Conservation (phyloP, 768 basidiomycete species). For the Zangia roseola region DNA sequence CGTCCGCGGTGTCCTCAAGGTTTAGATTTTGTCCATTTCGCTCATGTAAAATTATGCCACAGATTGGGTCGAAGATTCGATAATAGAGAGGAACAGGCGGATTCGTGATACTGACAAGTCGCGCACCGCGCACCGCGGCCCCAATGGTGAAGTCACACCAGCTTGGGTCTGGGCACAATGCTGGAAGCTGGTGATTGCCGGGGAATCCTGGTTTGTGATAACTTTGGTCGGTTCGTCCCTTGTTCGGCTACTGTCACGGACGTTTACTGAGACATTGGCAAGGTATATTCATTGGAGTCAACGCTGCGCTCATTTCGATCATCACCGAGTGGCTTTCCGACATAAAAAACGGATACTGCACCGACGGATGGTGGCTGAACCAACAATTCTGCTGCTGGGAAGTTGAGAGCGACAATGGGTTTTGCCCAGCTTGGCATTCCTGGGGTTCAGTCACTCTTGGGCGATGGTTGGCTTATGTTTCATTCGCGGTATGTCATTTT, state of each 20-base stretch:
- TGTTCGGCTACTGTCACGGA: not conserved
- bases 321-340: slow-evolving; percentile 97
- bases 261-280: slow-evolving; percentile 7
- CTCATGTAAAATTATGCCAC: slow-evolving; percentile 9
- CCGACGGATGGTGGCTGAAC: slow-evolving; percentile 98
- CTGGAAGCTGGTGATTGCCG: slow-evolving; percentile 59
- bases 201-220: slow-evolving; percentile 92
- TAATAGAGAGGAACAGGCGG: slow-evolving; percentile 81
- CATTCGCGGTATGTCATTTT: slow-evolving; percentile 72
- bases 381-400: slow-evolving; percentile 99
- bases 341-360: slow-evolving; percentile 96
- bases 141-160: slow-evolving; percentile 49
- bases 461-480: slow-evolving; percentile 83
- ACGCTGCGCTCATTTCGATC: slow-evolving; percentile 94
- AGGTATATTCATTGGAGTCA: slow-evolving; percentile 91
- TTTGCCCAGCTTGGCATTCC: slow-evolving; percentile 88
- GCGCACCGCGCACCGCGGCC: slow-evolving; percentile 46
- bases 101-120: slow-evolving; percentile 49
- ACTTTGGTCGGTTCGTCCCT: slow-evolving; percentile 76
- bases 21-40: slow-evolving; percentile 12
- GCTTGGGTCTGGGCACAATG: slow-evolving; percentile 63
- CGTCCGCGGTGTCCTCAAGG: slow-evolving; percentile 21
- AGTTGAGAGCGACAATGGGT: slow-evolving; percentile 77
- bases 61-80: slow-evolving; percentile 99
- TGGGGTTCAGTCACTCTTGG: slow-evolving; percentile 77